Base-by-base conservation (phyloP, 2,329 filamentous ascomycete species). In the Ophiosphaerella korrae region DNA sequence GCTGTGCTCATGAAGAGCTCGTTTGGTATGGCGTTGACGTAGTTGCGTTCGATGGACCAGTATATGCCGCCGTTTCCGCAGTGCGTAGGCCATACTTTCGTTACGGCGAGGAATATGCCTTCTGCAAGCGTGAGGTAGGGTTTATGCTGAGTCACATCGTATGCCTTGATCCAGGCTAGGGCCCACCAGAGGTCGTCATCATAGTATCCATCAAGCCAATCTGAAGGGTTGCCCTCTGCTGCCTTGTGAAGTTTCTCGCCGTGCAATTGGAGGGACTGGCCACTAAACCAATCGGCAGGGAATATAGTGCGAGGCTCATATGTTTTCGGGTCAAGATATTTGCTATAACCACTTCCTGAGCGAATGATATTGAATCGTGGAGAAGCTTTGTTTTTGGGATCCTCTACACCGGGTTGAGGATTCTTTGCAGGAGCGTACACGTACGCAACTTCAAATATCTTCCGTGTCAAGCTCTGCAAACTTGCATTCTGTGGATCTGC, bases 1-100 rank as follows among this genome's bases (percentile, higher is more conserved):
- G 82, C 82, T 0, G 81, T 74, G 3, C 76, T 77, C 2, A 85
- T 66, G 63, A 83, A 85, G 2, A 85, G 77, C 55, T 82, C 81
- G 50, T 84, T 85, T 2, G 80, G 75, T 29, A 86, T 82, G 1
- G 82, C 80, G 52, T 80, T 82, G 39, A 79, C 73, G 51, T 81
- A 80, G 2, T 70, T 68, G 24, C 77, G 70, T 1, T 70, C 55
- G 42, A 75, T 74, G 51, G 76, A 76, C 77, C 79, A 82, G 63
- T 74, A 81, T 45, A 83, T 73, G 13, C 79, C 78, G 24, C 78
- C 77, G 38, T 74, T 75, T 18, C 76, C 73, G 65, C 76, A 81
- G 2, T 73, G 71, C 1, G 72, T 70, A 3, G 65, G 64, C 69
- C 70, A 72, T 1, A 55, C 60, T 26, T 67, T 64, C 3, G 67